Evolutionary conservation across 2,329 filamentous ascomycete species (phyloP), one percentile per base, ranked within the genome.

Genomic region (Alternaria sp.): DNA sequence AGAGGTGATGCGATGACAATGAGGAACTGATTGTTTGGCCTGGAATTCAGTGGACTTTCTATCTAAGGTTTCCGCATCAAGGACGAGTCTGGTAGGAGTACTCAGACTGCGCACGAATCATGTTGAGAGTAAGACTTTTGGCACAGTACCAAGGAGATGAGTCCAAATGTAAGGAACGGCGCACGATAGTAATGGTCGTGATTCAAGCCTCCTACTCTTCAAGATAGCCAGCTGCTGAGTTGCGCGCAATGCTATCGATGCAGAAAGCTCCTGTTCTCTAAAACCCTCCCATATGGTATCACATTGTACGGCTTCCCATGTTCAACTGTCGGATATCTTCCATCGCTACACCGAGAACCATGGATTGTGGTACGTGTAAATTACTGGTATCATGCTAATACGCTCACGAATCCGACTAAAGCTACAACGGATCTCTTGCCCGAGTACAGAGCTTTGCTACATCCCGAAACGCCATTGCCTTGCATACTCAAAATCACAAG

Each of bases 1-100:
- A 96, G 86, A 89, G 89, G 81, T 91, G 67, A 77, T 9, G 19
- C 1, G 5, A 6, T 17, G 8, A 23, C 2, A 12, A 3, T 0
- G 28, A 52, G 0, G 13, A 2, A 1, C 17, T 23, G 17, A 1
- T 11, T 25, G 45, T 40, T 23, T 17, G 6, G 30, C 19, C 8
- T 13, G 28, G 4, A 36, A 6, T 6, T 2, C 1, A 21, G 9
- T 1, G 4, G 12, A 52, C 3, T 21, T 51, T 1, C 5, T 1
- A 32, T 30, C 26, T 28, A 32, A 17, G n/a, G 1, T 3, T 32
- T 9, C 15, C 17, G 8, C 28, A 1, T 2, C 28, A 12, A 25
- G 17, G 3, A 13, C 8, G 4, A 15, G 17, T 6, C 17, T 19
- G 5, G 19, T 7, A 2, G 19, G 17, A 51, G 19, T 13, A 1